These are phyloP conservation scores for Crataegus laevigata DNA, from an alignment of 306 rosid species.

Conservation along the genomic window DNA sequence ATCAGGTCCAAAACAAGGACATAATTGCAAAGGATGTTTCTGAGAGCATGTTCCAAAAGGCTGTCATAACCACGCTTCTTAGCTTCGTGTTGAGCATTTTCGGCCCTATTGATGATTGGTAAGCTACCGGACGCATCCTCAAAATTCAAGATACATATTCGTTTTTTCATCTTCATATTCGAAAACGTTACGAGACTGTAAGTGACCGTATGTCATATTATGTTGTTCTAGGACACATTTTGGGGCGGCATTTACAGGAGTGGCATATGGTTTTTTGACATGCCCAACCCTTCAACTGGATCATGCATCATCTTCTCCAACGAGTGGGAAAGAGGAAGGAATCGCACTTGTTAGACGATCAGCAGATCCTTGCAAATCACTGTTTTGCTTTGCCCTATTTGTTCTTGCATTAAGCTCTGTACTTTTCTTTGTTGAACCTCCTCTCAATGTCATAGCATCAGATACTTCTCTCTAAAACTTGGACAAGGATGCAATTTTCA, in stretches of 20 bases:
- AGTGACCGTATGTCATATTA: background rate
- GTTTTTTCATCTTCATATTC: background rate
- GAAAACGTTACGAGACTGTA: background rate
- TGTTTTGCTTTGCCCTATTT: slow-evolving; percentile 49
- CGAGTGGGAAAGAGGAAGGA: slow-evolving; percentile 56
- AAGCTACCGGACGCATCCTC: background rate
- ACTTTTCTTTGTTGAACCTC: slow-evolving; percentile 64
- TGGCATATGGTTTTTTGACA: slow-evolving; percentile 59
- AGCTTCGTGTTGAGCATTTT: slow-evolving; percentile 52
- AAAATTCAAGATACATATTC: background rate
- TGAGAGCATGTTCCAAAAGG: slow-evolving; percentile 63
- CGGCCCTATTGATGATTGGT: slow-evolving; percentile 88
- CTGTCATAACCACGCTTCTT: slow-evolving; percentile 52
- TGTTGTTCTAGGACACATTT: slow-evolving; percentile 62
- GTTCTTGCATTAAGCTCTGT: slow-evolving; percentile 41
- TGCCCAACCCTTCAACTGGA: slow-evolving; percentile 49
- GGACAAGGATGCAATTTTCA: background rate
- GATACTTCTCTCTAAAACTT: slow-evolving; percentile 15
- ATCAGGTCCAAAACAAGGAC: slow-evolving; percentile 67
- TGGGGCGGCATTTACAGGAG: slow-evolving; percentile 69
- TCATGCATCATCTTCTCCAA: slow-evolving; percentile 46
- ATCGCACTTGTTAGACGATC: slow-evolving; percentile 48
- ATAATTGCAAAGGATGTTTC: slow-evolving; percentile 36
- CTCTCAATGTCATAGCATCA: slow-evolving; percentile 41
- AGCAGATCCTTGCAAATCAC: slow-evolving; percentile 63